Evolutionary conservation across 495 filamentous ascomycete species (phyloP).

Genomic region (Aspergillus ellipticus): DNA sequence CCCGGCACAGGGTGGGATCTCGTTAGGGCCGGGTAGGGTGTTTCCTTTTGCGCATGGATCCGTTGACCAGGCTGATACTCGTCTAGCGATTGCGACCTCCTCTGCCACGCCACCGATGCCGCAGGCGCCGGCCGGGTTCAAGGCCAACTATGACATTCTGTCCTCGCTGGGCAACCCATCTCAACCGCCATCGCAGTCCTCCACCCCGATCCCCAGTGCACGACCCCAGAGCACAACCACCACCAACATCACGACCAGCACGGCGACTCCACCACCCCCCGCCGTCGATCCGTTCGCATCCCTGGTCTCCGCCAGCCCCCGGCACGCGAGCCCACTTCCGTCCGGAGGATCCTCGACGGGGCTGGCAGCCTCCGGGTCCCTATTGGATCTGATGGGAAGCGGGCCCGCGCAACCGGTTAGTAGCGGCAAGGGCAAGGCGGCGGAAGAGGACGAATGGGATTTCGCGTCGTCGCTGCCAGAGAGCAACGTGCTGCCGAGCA

Average conservation of each 20-base stretch:
- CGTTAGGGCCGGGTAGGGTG: slow-evolving; percentile 70
- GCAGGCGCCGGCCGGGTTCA: slow-evolving; percentile 34
- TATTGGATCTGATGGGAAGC: slow-evolving; percentile 40
- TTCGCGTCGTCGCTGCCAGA: slow-evolving; percentile 86
- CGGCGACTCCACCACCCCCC: slow-evolving; percentile 37
- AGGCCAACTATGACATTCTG: slow-evolving; percentile 62
- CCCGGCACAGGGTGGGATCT: slow-evolving; percentile 77
- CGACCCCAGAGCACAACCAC: slow-evolving; percentile 26
- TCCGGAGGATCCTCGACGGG: slow-evolving; percentile 15
- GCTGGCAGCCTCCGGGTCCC: slow-evolving; percentile 31
- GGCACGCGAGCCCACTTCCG: slow-evolving; percentile 35
- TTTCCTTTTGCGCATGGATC: background rate
- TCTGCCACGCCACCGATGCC: slow-evolving; percentile 28
- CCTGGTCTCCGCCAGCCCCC: slow-evolving; percentile 55
- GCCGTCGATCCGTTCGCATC: slow-evolving; percentile 65
- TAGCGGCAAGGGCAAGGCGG: slow-evolving; percentile 25
- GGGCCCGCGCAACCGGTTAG: slow-evolving; percentile 18
- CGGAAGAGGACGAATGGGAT: slow-evolving; percentile 79
- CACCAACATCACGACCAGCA: slow-evolving; percentile 2
- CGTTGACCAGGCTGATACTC: background rate
- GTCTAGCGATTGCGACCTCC: slow-evolving; percentile 18
- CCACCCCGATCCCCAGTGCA: slow-evolving; percentile 38
- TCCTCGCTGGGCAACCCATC: slow-evolving; percentile 41
- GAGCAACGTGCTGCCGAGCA: slow-evolving; percentile 44
- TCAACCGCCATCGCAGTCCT: slow-evolving; percentile 45